Percentiles rank a stretch among this genome's conserved stretches.
Conservation (phyloP, 192 early-diverging fungal species). For the Geosiphon pyriformis region DNA sequence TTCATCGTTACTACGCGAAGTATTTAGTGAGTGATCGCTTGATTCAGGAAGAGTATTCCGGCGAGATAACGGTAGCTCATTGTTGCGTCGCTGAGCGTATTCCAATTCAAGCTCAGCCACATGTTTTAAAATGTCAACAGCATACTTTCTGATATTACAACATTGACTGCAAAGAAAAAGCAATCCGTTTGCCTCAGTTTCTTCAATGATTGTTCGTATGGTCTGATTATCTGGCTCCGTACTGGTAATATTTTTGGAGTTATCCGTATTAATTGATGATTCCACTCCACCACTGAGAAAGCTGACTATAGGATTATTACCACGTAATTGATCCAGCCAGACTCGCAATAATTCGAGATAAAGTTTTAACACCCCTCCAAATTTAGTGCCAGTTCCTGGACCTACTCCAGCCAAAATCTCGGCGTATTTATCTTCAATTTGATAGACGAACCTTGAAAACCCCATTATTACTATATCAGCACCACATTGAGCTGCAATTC, state of each 20-base stretch:
- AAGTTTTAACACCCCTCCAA: conserved; percentile 56
- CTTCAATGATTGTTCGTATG: conserved; percentile 47
- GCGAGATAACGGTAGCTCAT: not conserved
- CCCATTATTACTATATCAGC: conserved; percentile 47
- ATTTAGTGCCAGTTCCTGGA: conserved; percentile 17
- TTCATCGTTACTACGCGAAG: not conserved
- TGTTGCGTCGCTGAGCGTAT: conserved; percentile 27
- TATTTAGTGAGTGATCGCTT: not conserved
- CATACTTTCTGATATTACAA: conserved; percentile 52
- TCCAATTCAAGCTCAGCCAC: conserved; percentile 45
- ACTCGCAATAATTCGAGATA: conserved; percentile 60
- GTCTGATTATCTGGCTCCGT: conserved; percentile 26
- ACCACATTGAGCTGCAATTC: conserved; percentile 60
- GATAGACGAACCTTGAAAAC: conserved; percentile 45
- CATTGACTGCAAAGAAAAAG: conserved; percentile 60
- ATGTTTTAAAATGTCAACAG: conserved; percentile 53
- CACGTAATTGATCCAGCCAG: conserved; percentile 42
- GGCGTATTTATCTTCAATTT: conserved; percentile 48
- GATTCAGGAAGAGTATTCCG: conserved; percentile 13
- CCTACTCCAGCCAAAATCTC: conserved; percentile 35
- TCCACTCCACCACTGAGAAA: conserved; percentile 24
- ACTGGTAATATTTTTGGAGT: not conserved
- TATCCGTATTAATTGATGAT: not conserved
- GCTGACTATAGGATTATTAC: conserved; percentile 24
- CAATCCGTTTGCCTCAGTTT: conserved; percentile 70